Evolutionary conservation across 768 basidiomycete genomes (phyloP), one percentile per base, ranked within the genome.

Genomic region (Phylloporus rhodoxanthus): DNA sequence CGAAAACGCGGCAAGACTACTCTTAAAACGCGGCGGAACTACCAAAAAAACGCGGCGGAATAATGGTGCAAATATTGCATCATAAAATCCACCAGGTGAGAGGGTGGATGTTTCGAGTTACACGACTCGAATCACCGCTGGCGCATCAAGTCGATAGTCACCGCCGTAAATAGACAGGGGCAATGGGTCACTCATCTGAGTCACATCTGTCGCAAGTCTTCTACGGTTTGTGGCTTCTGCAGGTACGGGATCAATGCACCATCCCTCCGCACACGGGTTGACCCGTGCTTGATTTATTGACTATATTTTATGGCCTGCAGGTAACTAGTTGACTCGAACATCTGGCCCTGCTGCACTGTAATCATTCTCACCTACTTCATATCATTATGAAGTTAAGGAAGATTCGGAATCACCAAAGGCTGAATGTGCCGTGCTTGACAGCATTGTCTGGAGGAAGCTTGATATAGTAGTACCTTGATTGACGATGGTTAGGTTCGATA

Each of bases 391-490:
- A 20, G 9, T n/a, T 15, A 30, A 38, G 25, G 45, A 39, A 15
- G 42, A 55, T 20, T n/a, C n/a, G n/a, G 57, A 52, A 28, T 30
- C 50, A 13, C 50, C 42, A 8, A 43, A 56, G n/a, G 25, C 10
- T 2, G 50, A 57, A 8, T 8, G 19, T 39, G 25, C 14, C 20
- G 25, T 19, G 3, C 59, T 76, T 23, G 75, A 75, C 38, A 62
- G 69, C 23, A 14, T 7, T 23, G 21, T 23, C 21, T 40, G 39
- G 39, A 23, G 39, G 43, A 81, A 79, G 58, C 58, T 80, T 29
- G 79, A 81, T 45, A 48, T 62, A 2, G 59, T 80, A 17, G 75
- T 8, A 68, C 75, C 14, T 66, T 72, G 48, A 76, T 79, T n/a
- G n/a, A n/a, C n/a, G n/a, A n/a, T n/a, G n/a, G n/a, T n/a, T n/a